Evolutionary conservation across 2,329 filamentous ascomycete genomes (phyloP), one percentile per base, ranked within the genome.

Genomic region (Colletotrichum falcatum): DNA sequence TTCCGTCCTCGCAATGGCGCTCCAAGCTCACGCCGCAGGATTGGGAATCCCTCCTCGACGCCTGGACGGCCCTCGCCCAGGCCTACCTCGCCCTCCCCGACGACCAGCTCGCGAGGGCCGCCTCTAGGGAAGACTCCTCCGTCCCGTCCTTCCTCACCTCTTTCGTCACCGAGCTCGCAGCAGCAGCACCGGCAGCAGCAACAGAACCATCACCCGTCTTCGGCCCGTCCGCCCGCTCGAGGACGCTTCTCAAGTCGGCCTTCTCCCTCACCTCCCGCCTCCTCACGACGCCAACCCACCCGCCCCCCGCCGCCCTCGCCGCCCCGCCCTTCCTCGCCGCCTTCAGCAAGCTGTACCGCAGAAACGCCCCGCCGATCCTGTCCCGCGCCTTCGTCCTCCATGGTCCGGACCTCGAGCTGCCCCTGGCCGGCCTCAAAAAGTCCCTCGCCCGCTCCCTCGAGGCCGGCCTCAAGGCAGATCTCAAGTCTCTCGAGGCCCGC

Each of bases 41-140:
- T 81, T 97, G 94, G 94, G 86, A 91, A 73, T 85, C 88, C 39
- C 94, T 92, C 78, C 83, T 97, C 56, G 88, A 92, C 73, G 91
- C 93, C 44, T 98, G 94, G 94, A 82, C 90, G 23, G 83, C 88
- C 14, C 85, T 97, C 8, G 83, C 89, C 8, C 86, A 90, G 63
- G 86, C 90, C 3, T 88, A 94, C 73, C 80, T 96, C 37, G 84
- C 87, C 18, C 81, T 92, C 0, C 75, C 87, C 0, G 84, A 89
- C 8, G 76, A 84, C 1, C 82, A 89, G 0, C 92, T 96, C 72
- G 74, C 78, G 56, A 77, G 79, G 44, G 79, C 81, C 33, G 83
- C 88, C 11, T 74, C 80, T 3, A 85, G 87, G 5, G 88, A 93
- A 74, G 85, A 87, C 44, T 90, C 90, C 30, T 77, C 94, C 5